Evolutionary conservation across 805 yeast species (phyloP), one percentile per base, ranked within the genome.

Genomic region (Nakazawaea sp.): DNA sequence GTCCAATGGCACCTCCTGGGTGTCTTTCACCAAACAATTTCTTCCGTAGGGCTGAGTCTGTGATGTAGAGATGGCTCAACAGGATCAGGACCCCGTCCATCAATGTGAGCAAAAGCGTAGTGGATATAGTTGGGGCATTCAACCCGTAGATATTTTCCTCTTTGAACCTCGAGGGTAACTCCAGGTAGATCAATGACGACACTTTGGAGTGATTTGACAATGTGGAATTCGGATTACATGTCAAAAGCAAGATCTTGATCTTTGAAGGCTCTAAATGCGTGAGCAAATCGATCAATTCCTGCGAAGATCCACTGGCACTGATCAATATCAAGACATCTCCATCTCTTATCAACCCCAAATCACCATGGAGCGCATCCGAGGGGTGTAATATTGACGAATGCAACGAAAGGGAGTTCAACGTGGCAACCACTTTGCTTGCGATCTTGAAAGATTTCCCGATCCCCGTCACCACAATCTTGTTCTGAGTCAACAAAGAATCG

Each of bases 1-100:
- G 64, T 12, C 96, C 96, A 51, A 87, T 86, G 2, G 92, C 82
- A 13, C 96, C 96, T 16, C 96, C 96, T 2, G 96, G 96, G 51
- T 87, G 96, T 51, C 81, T 72, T 43, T 70, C 71, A 7, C 81
- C 78, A 57, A 87, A 87, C 26, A 68, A 56, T 41, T 55, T 59
- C 44, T 68, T 69, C 29, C 95, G 63, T 39, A 66, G 61, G 26
- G 60, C 55, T 21, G 66, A 56, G 49, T 85, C 87, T 7, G 62
- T 61, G 38, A 77, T 76, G 37, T 79, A 69, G 50, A 80, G 53
- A 51, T 86, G 92, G 33, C 79, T 71, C 18, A 88, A 59, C 0
- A 95, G 82, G 33, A 88, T 69, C 27, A 83, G 72, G 12, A 82
- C 72, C 1, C 94, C 84, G 52, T 88, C 96, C 8, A 92, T 81